phyloP scores from a whole-genome alignment of 2,329 filamentous ascomycete genomes.

The Amauroascus niger region DNA sequence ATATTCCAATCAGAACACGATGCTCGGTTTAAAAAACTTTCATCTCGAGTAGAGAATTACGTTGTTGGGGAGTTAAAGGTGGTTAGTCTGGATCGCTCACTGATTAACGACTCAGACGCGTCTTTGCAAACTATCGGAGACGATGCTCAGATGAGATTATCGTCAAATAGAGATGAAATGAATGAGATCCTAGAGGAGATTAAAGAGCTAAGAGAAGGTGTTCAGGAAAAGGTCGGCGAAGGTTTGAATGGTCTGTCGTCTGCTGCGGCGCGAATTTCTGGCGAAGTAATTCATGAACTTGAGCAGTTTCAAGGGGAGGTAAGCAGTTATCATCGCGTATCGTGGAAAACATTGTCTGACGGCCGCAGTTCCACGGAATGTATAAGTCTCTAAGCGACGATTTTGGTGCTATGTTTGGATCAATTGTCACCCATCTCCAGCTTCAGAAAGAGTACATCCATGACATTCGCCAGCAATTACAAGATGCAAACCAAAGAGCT shows the following conservation, averaged over 20 bases:
- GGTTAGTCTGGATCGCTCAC: slow-evolving; percentile 57
- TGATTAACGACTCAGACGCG: slow-evolving; percentile 59
- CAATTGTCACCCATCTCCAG: slow-evolving; percentile 62
- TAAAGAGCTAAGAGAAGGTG: slow-evolving; percentile 74
- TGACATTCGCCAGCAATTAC: slow-evolving; percentile 60
- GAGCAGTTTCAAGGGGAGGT: slow-evolving; percentile 66
- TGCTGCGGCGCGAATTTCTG: slow-evolving; percentile 79
- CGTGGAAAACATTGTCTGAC: slow-evolving; percentile 17
- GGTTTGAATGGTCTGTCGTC: slow-evolving; percentile 73
- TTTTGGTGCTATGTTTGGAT: slow-evolving; percentile 77
- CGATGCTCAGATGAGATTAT: slow-evolving; percentile 48
- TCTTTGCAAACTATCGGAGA: slow-evolving; percentile 59
- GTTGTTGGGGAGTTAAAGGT: slow-evolving; percentile 65
- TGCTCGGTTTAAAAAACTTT: slow-evolving; percentile 57
- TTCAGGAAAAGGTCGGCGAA: slow-evolving; percentile 76
- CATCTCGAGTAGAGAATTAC: slow-evolving; percentile 64
- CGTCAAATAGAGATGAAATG: slow-evolving; percentile 66
- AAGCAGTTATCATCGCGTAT: slow-evolving; percentile 17
- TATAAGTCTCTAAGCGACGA: slow-evolving; percentile 77
- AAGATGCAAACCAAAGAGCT: slow-evolving; percentile 57
- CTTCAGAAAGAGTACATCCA: slow-evolving; percentile 70
- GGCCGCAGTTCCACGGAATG: slow-evolving; percentile 60
- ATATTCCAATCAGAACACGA: slow-evolving; percentile 65
- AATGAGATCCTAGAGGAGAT: slow-evolving; percentile 88
- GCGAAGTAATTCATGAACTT: slow-evolving; percentile 78